Conservation (phyloP, 495 filamentous ascomycete species). For the Trichoderma parareesei region DNA sequence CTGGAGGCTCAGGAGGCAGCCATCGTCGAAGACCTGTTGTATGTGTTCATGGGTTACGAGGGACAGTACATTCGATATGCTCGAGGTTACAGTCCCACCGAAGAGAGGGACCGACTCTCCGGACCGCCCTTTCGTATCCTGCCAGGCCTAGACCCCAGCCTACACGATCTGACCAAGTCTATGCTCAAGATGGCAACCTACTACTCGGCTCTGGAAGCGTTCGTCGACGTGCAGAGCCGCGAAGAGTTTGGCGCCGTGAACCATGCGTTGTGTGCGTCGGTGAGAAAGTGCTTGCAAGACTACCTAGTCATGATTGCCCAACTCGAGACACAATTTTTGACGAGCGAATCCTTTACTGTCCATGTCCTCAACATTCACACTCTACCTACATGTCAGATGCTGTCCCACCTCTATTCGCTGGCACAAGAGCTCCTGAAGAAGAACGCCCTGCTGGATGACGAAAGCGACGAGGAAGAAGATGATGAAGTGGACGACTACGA, state of each 20-base stretch:
- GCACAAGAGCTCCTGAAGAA: conserved; percentile 79
- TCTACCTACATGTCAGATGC: conserved; percentile 79
- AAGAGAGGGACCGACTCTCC: conserved; percentile 76
- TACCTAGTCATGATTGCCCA: conserved; percentile 89
- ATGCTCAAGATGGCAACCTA: conserved; percentile 96
- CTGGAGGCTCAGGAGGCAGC: conserved; percentile 75
- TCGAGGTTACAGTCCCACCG: conserved; percentile 68
- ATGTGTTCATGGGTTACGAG: conserved; percentile 98
- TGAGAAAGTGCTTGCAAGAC: conserved; percentile 84
- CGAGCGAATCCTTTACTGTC: conserved; percentile 77
- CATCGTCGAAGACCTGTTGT: conserved; percentile 83
- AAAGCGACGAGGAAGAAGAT: conserved; percentile 74
- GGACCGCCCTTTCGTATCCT: conserved; percentile 75
- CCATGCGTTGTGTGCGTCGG: conserved; percentile 88
- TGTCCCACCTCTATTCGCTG: conserved; percentile 77
- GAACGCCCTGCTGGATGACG: conserved; percentile 81
- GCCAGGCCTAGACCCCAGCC: conserved; percentile 78
- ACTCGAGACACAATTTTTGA: conserved; percentile 83
- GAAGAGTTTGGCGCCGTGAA: conserved; percentile 95
- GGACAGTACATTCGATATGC: conserved; percentile 90
- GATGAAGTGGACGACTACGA: conserved; percentile 62
- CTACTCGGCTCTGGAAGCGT: conserved; percentile 82
- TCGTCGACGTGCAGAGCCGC: conserved; percentile 86
- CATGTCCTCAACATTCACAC: conserved; percentile 89
- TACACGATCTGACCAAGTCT: conserved; percentile 76